Evolutionary conservation across 2,329 filamentous ascomycete species (phyloP).

Genomic region (Phialocephala sp.): DNA sequence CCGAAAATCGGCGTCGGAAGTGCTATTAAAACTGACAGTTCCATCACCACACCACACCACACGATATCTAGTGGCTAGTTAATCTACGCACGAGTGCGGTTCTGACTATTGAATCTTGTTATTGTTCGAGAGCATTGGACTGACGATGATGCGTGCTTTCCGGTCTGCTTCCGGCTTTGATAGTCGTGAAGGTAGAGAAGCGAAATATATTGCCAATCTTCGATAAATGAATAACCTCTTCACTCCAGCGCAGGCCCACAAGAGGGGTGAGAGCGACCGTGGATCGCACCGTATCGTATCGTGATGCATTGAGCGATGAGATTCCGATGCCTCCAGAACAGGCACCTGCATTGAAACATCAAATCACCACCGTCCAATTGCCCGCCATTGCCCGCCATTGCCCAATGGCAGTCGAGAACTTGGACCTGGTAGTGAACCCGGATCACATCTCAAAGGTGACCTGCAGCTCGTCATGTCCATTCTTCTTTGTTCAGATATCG

Average conservation of each 20-base stretch:
- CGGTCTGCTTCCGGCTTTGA: background rate
- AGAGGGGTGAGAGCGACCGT: background rate
- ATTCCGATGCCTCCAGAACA: constrained; percentile 13
- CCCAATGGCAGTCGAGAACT: constrained; percentile 5
- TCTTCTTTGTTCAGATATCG: background rate
- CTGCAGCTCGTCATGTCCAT: constrained; percentile 16
- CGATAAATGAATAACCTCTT: background rate
- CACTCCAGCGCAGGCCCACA: background rate
- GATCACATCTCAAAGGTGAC: constrained; percentile 22
- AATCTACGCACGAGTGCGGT: background rate
- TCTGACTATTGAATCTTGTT: background rate
- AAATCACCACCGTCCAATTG: constrained; percentile 19
- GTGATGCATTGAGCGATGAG: constrained; percentile 14
- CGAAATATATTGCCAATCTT: constrained; percentile 2
- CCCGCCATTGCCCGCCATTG: background rate
- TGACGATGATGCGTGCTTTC: background rate
- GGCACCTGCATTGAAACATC: constrained; percentile 26
- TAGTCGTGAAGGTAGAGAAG: background rate
- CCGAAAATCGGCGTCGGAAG: background rate
- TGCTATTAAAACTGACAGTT: constrained; percentile 1
- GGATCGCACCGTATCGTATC: constrained; percentile 9
- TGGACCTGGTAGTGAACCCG: constrained; percentile 15
- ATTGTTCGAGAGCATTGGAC: background rate
- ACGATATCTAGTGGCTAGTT: background rate
- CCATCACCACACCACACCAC: background rate